Evolutionary conservation across 805 yeast genomes (phyloP), one percentile per base, ranked within the genome.

Genomic region (Candida pini): DNA sequence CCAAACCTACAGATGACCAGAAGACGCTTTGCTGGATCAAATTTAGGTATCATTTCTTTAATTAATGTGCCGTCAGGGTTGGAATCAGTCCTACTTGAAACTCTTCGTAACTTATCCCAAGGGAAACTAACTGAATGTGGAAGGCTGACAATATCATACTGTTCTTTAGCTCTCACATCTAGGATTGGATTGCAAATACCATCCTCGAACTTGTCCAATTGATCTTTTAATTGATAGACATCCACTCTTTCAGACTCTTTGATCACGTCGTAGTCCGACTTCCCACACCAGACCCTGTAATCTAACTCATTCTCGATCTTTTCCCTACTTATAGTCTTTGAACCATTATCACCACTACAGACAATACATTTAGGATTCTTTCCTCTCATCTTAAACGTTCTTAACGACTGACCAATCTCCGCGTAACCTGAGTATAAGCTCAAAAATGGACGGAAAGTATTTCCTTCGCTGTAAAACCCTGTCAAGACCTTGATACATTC

Each of bases 1-100:
- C 98, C 98, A 51, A 69, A 78, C 21, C 97, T 68, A 58, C 98
- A 92, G 14, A 90, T 65, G 0, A 87, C 82, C 36, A 68, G 71
- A 0, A 83, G 54, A 4, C 43, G 46, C 8, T 36, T 30, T 4
- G 33, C 31, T 4, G 36, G 24, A 22, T 45, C 43, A 10, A 26
- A 24, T 10, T 26, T 24, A 2, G 47, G 38, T 3, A 49, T 10
- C 9, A 38, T 13, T 4, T 36, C 38, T 3, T 44, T 35, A 17
- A 47, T 13, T 15, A n/a, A n/a, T n/a, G n/a, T n/a, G n/a, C n/a
- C n/a, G n/a, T n/a, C n/a, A n/a, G n/a, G n/a, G n/a, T n/a, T n/a
- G n/a, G 26, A 12, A n/a, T 13, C 19, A 3, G 12, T 16, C 6
- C 15, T 18, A 4, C 6, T 12, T 6, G 41, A 24, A 37, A 55